Base-by-base conservation (phyloP, 1,284 basidiomycete species). In the Cryptococcus jaspeensis region DNA sequence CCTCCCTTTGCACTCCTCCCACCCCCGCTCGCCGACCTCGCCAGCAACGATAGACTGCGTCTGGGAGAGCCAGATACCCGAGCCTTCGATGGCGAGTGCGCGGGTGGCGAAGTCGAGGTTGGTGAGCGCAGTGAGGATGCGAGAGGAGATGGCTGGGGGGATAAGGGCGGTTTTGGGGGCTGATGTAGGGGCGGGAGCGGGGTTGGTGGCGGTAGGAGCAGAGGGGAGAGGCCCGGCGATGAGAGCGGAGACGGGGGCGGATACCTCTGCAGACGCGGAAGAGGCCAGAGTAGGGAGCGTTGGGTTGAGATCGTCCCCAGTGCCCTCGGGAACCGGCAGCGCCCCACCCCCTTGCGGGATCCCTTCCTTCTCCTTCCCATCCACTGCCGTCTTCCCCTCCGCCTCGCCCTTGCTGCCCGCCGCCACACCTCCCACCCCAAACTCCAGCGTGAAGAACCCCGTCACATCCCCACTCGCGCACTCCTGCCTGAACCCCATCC, bases 401-500 rank as follows among this genome's bases (percentile, higher is more conserved):
- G 4, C 28, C 28, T 32, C 28, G 4, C 28, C 28, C 9, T 32
- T 9, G 28, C 5, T 9, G 5, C 28, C 28, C 4, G 5, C 28
- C 28, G 9, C 28, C 28, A 5, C 28, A 32, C n/a, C 13, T 11
- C 13, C 22, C 28, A 5, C 16, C 8, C 39, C 28, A 28, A 43
- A 74, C 35, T 80, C 80, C 58, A 90, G 73, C 16, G 84, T 83
- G 73, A 96, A 95, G 79, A 97, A 97, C 0, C 89, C 92, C 1
- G 91, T 94, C 13, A 94, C 82, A 4, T 89, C 88, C 2, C 81
- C 92, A 82, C 61, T 86, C 44, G 88, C 83, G 71, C 93, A 96
- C 74, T 97, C 93, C 71, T 96, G 93, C 36, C 93, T 83, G 77
- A 90, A 94, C 25, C 88, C 91, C 88, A 97, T 92, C 15, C 91